These are phyloP conservation scores for Chenopodium suecicum DNA, from an alignment of 148 eudicot genomes.

Conservation along the genomic window DNA sequence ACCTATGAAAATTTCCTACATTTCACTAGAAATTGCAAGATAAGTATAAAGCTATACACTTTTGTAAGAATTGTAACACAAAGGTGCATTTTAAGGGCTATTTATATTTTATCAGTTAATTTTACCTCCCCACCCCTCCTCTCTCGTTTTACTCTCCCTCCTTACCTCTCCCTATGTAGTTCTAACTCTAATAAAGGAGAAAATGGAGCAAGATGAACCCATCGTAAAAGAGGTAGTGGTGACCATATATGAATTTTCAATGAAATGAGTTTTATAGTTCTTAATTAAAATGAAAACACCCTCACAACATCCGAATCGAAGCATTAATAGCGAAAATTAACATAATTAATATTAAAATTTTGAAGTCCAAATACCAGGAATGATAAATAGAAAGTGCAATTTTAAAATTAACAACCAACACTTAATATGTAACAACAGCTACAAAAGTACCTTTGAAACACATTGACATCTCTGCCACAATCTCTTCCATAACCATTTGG, in stretches of 20 bases:
- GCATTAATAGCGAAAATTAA: background rate
- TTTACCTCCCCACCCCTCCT: background rate
- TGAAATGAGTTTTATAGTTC: no score
- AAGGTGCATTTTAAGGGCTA: background rate
- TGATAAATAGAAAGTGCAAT: background rate
- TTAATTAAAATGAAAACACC: background rate
- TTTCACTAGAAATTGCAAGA: background rate
- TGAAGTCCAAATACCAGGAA: background rate
- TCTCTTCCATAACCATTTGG: slow-evolving; percentile 56
- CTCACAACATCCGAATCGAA: background rate
- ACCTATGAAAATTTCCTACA: no score
- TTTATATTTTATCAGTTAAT: no score
- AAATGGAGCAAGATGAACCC: background rate
- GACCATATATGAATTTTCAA: no score
- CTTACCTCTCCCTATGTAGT: background rate
- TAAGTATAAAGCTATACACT: no score
- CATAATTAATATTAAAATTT: background rate
- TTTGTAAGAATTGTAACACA: background rate
- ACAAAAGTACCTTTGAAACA: slow-evolving; percentile 51
- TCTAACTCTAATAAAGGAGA: background rate
- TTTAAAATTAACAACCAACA: background rate
- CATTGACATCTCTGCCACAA: slow-evolving; percentile 36
- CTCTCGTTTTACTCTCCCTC: background rate
- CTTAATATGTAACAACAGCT: background rate
- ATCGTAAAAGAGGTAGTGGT: no score